Evolutionary conservation across 805 yeast species (phyloP).

Genomic region (Sungouiella blattae): DNA sequence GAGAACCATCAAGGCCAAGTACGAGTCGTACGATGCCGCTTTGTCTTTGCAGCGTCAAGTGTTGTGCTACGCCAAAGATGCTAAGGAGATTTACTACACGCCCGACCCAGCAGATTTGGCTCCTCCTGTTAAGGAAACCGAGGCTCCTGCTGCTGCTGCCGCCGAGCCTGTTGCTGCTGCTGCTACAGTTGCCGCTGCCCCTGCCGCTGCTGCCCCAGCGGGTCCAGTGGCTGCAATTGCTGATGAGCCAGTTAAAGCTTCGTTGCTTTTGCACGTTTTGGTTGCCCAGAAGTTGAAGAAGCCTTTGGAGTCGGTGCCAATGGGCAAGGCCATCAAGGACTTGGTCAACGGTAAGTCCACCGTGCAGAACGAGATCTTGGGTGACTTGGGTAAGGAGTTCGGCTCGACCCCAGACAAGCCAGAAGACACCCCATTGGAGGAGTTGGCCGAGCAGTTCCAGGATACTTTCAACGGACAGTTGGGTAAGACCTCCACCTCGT

Average conservation of each 20-base stretch:
- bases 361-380: slow-evolving; percentile 96
- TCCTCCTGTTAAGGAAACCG: slow-evolving; percentile 27
- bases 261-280: slow-evolving; percentile 75
- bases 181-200: slow-evolving; percentile 54
- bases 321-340: slow-evolving; percentile 92
- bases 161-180: slow-evolving; percentile 46
- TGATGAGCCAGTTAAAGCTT: slow-evolving; percentile 87
- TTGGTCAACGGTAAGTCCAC: slow-evolving; percentile 98
- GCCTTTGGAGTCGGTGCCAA: slow-evolving; percentile 77
- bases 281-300: slow-evolving; percentile 97
- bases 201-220: slow-evolving; percentile 64
- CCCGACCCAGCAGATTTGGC: slow-evolving; percentile 65
- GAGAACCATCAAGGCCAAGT: slow-evolving; percentile 91
- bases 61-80: slow-evolving; percentile 91
- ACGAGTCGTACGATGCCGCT: slow-evolving; percentile 98
- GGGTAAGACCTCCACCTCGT: slow-evolving; percentile 90
- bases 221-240: slow-evolving; percentile 83
- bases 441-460: slow-evolving; percentile 93
- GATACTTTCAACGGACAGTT: slow-evolving; percentile 82
- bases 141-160: slow-evolving; percentile 38
- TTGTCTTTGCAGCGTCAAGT: slow-evolving; percentile 90
- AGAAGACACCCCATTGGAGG: slow-evolving; percentile 95
- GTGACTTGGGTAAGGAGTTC: slow-evolving; percentile 97
- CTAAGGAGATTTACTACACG: slow-evolving; percentile 93
- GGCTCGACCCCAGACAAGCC: slow-evolving; percentile 99